A percentile compares a stretch with the other conserved stretches of the same genome.
Conservation (phyloP, 2,329 filamentous ascomycete genomes). For the Alternaria novae-zelandiae region DNA sequence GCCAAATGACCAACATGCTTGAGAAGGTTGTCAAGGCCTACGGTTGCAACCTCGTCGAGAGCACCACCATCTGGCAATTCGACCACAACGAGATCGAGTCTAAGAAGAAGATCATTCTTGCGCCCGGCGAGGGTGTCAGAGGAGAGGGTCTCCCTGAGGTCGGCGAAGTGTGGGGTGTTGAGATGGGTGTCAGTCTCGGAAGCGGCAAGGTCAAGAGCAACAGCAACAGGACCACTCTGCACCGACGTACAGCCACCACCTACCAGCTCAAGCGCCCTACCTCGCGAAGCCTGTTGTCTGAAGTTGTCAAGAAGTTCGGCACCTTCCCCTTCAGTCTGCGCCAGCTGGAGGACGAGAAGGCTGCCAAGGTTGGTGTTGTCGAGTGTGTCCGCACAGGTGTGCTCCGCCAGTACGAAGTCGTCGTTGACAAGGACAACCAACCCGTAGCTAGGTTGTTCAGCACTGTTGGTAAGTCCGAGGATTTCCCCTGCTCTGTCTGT, state of each 20-base stretch:
- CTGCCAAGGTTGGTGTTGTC: constrained; percentile 92
- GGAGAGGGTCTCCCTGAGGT: constrained; percentile 89
- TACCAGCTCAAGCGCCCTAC: constrained; percentile 94
- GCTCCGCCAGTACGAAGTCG: constrained; percentile 93
- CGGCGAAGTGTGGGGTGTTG: constrained; percentile 96
- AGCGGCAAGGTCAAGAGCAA: constrained; percentile 94
- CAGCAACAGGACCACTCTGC: constrained; percentile 83
- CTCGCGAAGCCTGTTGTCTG: constrained; percentile 88
- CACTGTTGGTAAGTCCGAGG: constrained; percentile 89
- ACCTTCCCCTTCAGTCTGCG: constrained; percentile 97
- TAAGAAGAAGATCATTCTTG: constrained; percentile 96
- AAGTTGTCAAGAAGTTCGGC: constrained; percentile 96
- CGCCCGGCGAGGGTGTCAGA: constrained; percentile 84
- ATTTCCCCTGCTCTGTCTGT: constrained; percentile 27
- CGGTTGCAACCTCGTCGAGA: constrained; percentile 92
- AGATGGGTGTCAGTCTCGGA: constrained; percentile 90
- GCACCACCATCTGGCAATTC: constrained; percentile 97
- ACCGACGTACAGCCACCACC: constrained; percentile 89
- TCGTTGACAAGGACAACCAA: constrained; percentile 88
- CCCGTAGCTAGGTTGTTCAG: constrained; percentile 87
- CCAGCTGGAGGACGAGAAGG: constrained; percentile 94
- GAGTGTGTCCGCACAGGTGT: constrained; percentile 95
- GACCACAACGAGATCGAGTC: constrained; percentile 97
- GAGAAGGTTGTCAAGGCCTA: constrained; percentile 93
- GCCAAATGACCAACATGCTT: constrained; percentile 83